Conservation (phyloP, 2,329 filamentous ascomycete genomes). For the Ophiostoma quercus region DNA sequence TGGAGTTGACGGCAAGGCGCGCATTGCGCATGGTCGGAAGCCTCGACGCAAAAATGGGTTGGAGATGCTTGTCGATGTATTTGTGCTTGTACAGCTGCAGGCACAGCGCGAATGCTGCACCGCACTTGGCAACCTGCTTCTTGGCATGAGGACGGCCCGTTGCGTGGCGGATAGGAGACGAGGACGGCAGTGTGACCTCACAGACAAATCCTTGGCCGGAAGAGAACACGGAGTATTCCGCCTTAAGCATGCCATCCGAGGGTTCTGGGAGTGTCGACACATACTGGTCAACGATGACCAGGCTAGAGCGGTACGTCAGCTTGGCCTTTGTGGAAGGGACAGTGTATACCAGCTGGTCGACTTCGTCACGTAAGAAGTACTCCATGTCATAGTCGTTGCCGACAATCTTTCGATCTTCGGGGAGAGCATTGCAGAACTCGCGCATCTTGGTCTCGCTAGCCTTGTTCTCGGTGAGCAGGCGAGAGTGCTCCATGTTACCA, state of each 20-base stretch:
- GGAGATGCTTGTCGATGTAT: constrained; percentile 67
- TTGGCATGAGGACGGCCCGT: constrained; percentile 59
- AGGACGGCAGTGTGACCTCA: constrained; percentile 72
- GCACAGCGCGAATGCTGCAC: constrained; percentile 82
- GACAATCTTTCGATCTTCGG: constrained; percentile 65
- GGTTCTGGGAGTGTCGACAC: constrained; percentile 59
- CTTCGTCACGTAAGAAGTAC: constrained; percentile 49
- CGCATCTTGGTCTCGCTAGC: constrained; percentile 60
- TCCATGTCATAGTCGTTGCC: constrained; percentile 55
- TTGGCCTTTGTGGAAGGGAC: constrained; percentile 67
- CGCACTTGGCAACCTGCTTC: constrained; percentile 77
- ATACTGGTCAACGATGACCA: constrained; percentile 68
- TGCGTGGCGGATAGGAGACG: constrained; percentile 63
- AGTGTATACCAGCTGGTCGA: constrained; percentile 48
- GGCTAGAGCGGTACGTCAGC: constrained; percentile 69
- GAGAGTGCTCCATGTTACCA: constrained; percentile 57
- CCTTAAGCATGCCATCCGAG: constrained; percentile 34
- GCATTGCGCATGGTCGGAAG: constrained; percentile 84
- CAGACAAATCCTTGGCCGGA: constrained; percentile 57
- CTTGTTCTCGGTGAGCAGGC: constrained; percentile 54
- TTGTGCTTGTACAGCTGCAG: constrained; percentile 59
- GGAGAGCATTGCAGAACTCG: constrained; percentile 69
- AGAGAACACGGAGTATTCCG: constrained; percentile 58
- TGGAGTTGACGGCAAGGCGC: constrained; percentile 70
- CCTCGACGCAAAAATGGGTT: constrained; percentile 65